These are phyloP conservation scores for Lolium multiflorum DNA, from an alignment of 176 grass and related monocot genomes.

Conservation along the genomic window DNA sequence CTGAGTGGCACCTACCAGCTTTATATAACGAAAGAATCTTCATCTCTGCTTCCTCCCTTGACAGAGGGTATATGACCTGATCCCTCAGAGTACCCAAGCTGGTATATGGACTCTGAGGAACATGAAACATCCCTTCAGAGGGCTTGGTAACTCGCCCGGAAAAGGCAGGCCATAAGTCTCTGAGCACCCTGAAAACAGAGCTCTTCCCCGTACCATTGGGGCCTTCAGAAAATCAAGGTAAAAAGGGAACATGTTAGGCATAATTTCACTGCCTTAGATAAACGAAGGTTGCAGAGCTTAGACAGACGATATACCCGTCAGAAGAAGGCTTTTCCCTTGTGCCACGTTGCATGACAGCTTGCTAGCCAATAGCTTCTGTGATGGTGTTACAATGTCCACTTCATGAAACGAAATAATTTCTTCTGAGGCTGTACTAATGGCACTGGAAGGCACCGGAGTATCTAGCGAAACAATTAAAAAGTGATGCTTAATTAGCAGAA, in stretches of 20 bases:
- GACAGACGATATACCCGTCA: constrained; percentile 67
- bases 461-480: constrained; percentile 58
- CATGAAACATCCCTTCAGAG: constrained; percentile 77
- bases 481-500: constrained; percentile 6
- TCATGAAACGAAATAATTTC: constrained; percentile 81
- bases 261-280: constrained; percentile 21
- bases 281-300: background rate
- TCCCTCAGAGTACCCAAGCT: constrained; percentile 93
- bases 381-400: constrained; percentile 93
- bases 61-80: constrained; percentile 96
- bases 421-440: constrained; percentile 51
- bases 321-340: constrained; percentile 84
- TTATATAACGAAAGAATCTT: constrained; percentile 56
- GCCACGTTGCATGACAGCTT: constrained; percentile 74
- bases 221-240: constrained; percentile 58
- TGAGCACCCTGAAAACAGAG: constrained; percentile 91
- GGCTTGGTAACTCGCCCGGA: constrained; percentile 84
- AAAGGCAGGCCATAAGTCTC: constrained; percentile 86
- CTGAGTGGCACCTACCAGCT: constrained; percentile 47
- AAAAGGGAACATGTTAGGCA: constrained; percentile 24
- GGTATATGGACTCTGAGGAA: constrained; percentile 97
- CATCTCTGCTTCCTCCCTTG: constrained; percentile 72
- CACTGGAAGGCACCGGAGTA: constrained; percentile 48
- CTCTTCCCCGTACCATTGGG: constrained; percentile 98
- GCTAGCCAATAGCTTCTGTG: constrained; percentile 82